phyloP scores from a whole-genome alignment of 345 rosid species.

The Euphorbia peplus region DNA sequence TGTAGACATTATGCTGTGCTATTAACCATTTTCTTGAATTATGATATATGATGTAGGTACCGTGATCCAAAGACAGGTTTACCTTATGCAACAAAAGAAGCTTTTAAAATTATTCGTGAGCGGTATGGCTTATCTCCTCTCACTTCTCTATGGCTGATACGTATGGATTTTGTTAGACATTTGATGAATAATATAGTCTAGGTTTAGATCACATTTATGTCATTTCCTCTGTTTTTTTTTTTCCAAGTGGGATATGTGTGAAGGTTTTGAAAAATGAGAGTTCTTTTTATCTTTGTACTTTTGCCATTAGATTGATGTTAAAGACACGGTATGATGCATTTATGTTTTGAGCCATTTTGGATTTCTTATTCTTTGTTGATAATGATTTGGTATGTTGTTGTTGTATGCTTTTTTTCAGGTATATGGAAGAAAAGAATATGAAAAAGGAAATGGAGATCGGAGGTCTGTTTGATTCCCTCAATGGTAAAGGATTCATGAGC shows the following conservation, averaged over 20 bases:
- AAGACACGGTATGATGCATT: neutral
- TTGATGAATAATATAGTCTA: neutral
- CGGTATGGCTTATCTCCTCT: constrained; percentile 39
- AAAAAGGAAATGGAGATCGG: constrained; percentile 82
- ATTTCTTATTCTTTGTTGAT: neutral
- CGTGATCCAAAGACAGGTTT: constrained; percentile 91
- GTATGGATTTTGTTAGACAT: neutral
- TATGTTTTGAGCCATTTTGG: neutral
- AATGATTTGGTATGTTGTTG: neutral
- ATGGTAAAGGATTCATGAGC: constrained; percentile 45
- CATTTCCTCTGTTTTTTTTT: neutral
- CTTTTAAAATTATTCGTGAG: constrained; percentile 75
- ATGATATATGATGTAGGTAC: constrained; percentile 47
- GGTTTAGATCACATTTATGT: neutral
- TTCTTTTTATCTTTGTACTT: neutral
- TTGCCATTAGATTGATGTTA: too few relatives aligned
- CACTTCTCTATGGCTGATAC: too few relatives aligned
- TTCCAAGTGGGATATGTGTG: neutral
- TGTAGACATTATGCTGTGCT: neutral
- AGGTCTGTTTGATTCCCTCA: constrained; percentile 51
- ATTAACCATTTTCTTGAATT: neutral
- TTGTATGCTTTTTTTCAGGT: constrained; percentile 38
- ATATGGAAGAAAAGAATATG: constrained; percentile 38
- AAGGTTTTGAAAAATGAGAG: neutral
- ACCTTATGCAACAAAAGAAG: constrained; percentile 81